phyloP scores from a whole-genome alignment of 2,329 filamentous ascomycete genomes.

The Monascus ruber region DNA sequence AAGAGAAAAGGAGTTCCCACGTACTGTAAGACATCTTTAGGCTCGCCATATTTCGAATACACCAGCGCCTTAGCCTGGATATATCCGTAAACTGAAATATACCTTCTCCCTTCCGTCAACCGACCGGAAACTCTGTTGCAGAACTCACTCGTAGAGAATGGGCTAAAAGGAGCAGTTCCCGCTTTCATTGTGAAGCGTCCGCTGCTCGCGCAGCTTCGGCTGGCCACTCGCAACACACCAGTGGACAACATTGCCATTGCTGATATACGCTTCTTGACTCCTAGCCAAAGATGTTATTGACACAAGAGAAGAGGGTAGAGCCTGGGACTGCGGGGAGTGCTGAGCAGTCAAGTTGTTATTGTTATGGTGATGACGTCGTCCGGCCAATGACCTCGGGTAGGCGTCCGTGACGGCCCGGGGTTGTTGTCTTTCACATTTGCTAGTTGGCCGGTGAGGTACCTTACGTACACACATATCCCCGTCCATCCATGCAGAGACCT shows the following conservation, averaged over 20 bases:
- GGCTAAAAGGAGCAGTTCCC: conserved; percentile 3
- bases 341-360: too few species aligned
- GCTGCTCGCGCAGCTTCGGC: conserved; percentile 6
- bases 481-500: conserved; percentile 6
- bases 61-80: conserved; percentile 39
- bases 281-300: too few species aligned
- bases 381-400: too few species aligned
- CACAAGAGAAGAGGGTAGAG: too few species aligned
- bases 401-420: too few species aligned
- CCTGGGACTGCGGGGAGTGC: too few species aligned
- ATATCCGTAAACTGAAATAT: conserved; percentile 38
- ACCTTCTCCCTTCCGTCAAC: conserved; percentile 18
- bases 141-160: conserved; percentile 5
- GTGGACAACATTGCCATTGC: conserved; percentile 14
- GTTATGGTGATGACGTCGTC: too few species aligned
- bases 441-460: background rate
- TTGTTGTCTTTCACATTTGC: background rate
- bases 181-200: conserved; percentile 5
- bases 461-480: background rate
- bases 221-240: conserved; percentile 11
- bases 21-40: conserved; percentile 37
- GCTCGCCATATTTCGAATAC: conserved; percentile 38
- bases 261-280: too few species aligned
- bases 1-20: background rate
- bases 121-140: conserved; percentile 4